A percentile compares a stretch with the other conserved stretches of the same genome.
These are phyloP conservation scores for Moesziomyces antarcticus DNA, from an alignment of 1,284 basidiomycete genomes.

Conservation along the genomic window DNA sequence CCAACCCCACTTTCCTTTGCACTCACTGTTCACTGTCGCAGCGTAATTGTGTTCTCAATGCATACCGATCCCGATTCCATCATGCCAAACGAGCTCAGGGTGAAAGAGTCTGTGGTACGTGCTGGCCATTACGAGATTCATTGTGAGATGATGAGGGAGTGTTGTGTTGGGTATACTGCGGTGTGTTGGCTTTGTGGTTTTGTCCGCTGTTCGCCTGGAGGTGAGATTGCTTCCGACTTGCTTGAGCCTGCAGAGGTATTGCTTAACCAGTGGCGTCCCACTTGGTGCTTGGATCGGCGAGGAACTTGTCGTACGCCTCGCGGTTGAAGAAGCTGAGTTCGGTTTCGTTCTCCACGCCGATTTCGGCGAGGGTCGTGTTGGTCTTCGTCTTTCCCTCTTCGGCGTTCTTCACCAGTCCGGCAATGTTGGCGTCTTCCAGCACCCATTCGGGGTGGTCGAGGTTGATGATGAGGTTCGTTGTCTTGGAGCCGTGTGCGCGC, in stretches of 20 bases:
- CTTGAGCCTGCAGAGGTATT: no score
- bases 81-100: no score
- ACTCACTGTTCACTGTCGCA: background rate
- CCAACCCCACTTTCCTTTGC: background rate
- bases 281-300: slow-evolving; percentile 57
- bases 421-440: slow-evolving; percentile 31
- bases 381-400: slow-evolving; percentile 13
- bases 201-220: no score
- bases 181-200: no score
- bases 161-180: background rate
- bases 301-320: slow-evolving; percentile 57
- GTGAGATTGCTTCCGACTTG: no score
- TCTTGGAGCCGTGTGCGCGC: slow-evolving; percentile 90
- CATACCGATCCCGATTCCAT: background rate
- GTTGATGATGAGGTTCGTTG: slow-evolving; percentile 67
- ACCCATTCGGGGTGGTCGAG: slow-evolving; percentile 65
- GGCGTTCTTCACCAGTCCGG: background rate
- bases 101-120: no score
- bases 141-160: background rate
- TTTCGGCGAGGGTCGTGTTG: slow-evolving; percentile 44
- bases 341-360: slow-evolving; percentile 64
- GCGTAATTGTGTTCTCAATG: background rate
- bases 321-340: slow-evolving; percentile 64
- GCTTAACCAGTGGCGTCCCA: slow-evolving; percentile 52
- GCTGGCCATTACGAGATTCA: background rate